Base-by-base conservation (phyloP, 208 protist genomes). In the Porcisia deanei region DNA sequence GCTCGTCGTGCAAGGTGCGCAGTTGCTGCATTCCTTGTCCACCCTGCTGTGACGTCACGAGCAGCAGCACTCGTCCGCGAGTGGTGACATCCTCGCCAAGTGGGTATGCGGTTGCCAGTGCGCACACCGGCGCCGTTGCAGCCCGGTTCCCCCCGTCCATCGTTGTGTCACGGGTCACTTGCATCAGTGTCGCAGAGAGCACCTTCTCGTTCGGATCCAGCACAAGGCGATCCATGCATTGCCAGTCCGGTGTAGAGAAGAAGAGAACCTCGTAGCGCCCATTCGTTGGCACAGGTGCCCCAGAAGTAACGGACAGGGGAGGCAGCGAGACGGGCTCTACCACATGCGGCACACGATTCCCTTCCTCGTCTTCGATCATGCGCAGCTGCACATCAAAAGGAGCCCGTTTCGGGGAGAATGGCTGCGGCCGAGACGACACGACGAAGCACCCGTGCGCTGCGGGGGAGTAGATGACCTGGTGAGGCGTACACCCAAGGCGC, bases 161-260 rank as follows among this genome's bases (percentile, higher is more conserved):
- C 12, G 84, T 74, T 10, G 84, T 88, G 71, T 95, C 86, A 2
- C 85, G 84, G 25, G 82, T 79, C 37, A 95, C 82, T 6, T 87
- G 71, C 37, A 93, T 69, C 76, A 85, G 80, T 60, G 87, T 85
- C 2, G 86, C 84, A 14, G 82, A 76, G 25, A 97, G 79, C 60
- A 96, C 94, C 70, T 90, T 85, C 71, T 97, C 94, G 73, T 97
- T 97, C 67, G 86, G 80, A 43, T 96, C 88, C n/a, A 97, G 81
- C 63, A 71, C 25, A 53, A 58, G 59, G 45, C 68, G 82, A 76
- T 90, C 90, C 10, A 73, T 81, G 65, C 80, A 87, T 34, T 43
- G 64, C 87, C 89, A 93, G 30, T 87, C 80, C 20, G 25, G 43
- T 71, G 85, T 89, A 20, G 87, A 91, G 70, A 89, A 74, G 43